Percentiles rank a stretch among this genome's conserved stretches.
Conservation (phyloP, 495 filamentous ascomycete genomes). For the Zalerion maritima region DNA sequence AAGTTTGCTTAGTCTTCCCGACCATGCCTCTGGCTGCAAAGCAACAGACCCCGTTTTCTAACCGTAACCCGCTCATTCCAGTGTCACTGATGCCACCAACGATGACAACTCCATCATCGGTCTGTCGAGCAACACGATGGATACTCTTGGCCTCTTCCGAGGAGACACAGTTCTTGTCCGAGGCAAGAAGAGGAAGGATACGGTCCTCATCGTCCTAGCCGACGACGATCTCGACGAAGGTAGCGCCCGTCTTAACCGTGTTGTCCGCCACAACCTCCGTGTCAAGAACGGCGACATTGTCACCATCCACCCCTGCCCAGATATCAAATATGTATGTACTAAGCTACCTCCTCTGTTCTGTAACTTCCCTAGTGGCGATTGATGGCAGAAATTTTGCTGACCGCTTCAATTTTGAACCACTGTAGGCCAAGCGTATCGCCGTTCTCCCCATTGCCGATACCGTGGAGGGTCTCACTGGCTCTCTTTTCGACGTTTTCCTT, state of each 20-base stretch:
- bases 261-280: conserved; percentile 91
- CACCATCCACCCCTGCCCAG: conserved; percentile 96
- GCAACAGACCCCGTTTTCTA: no score
- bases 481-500: conserved; percentile 96
- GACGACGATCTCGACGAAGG: conserved; percentile 98
- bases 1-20: conserved; percentile 20
- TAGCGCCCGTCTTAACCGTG: conserved; percentile 90
- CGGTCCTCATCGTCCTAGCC: conserved; percentile 88
- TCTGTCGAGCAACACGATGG: conserved; percentile 98
- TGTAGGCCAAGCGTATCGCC: conserved; percentile 91
- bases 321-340: conserved; percentile 93
- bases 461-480: conserved; percentile 91
- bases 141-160: conserved; percentile 91
- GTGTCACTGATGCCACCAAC: conserved; percentile 93
- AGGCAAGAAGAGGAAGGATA: conserved; percentile 99
- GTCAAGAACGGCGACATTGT: conserved; percentile 97
- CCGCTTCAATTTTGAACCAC: conserved; percentile 10
- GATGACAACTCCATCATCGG: conserved; percentile 99
- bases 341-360: conserved; percentile 3
- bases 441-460: conserved; percentile 98
- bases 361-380: no score
- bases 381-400: conserved; percentile 7
- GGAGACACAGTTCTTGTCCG: conserved; percentile 96
- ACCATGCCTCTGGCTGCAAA: no score
- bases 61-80: conserved; percentile 31